Conservation (phyloP, 1,284 basidiomycete species). For the Heimioporus punctisporus region DNA sequence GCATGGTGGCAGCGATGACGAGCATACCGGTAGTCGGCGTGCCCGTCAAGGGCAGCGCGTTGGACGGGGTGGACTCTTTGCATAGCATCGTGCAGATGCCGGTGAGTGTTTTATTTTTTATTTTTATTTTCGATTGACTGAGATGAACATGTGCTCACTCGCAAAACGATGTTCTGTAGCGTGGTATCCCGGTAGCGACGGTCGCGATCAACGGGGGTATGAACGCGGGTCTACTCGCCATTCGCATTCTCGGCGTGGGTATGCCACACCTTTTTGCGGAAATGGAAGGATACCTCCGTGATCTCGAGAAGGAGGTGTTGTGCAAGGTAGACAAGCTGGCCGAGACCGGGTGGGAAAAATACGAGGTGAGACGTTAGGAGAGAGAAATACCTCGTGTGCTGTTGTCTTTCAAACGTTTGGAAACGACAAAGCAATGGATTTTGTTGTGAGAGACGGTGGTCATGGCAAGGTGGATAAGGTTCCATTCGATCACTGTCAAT, state of each 20-base stretch:
- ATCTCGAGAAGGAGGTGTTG: constrained; percentile 84
- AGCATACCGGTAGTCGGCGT: constrained; percentile 95
- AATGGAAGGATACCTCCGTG: constrained; percentile 80
- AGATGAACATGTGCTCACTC: neutral
- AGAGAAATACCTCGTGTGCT: no score
- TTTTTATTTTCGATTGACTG: neutral
- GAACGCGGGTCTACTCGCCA: constrained; percentile 93
- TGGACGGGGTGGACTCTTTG: constrained; percentile 96
- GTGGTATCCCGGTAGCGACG: constrained; percentile 96
- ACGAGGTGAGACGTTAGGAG: constrained; percentile 48
- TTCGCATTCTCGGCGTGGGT: constrained; percentile 84
- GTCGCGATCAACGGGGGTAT: constrained; percentile 97
- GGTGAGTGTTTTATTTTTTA: constrained; percentile 47
- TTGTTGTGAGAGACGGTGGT: no score
- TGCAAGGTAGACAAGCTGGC: constrained; percentile 82
- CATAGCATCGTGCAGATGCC: constrained; percentile 99
- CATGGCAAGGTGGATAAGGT: no score
- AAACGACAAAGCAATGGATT: no score
- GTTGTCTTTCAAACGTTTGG: no score
- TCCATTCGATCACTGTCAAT: no score
- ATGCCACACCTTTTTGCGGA: constrained; percentile 67
- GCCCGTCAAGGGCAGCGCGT: constrained; percentile 92
- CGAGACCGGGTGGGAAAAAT: constrained; percentile 87
- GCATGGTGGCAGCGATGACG: constrained; percentile 98
- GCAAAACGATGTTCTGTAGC: constrained; percentile 44